Base-by-base conservation (phyloP, 2,329 filamentous ascomycete species). In the Fusarium brachygibbosum region DNA sequence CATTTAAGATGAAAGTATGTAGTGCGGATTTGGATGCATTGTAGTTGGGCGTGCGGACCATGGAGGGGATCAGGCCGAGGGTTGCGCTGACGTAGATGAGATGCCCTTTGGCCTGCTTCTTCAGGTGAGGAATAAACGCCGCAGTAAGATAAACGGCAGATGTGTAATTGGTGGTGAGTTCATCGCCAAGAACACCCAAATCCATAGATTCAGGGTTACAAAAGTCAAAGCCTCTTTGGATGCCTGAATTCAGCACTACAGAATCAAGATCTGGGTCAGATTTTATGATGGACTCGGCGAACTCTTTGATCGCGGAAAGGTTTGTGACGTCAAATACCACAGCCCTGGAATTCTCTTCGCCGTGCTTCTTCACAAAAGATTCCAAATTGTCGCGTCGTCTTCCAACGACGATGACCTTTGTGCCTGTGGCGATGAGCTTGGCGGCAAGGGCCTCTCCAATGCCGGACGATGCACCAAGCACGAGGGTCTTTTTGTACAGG, bases 241-340 rank as follows among this genome's bases (percentile, higher is more conserved):
- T 80, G 11, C 87, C 87, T 0, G 87, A 84, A 73, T 89, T 89
- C 51, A 90, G 77, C 56, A 90, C 76, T 28, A 90, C 73, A 68
- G 82, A 83, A 76, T 89, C 70, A 19, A 74, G 35, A 57, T 72
- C 73, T 2, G 72, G 69, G 34, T 74, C 51, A 1, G 62, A 61
- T 23, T 38, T 34, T 1, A 31, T 54, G 6, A 76, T 55, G 6
- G 48, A 42, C 7, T 65, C 32, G 19, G 74, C 70, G 35, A 76
- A 74, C 14, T 17, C 17, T 12, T 61, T 55, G 13, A 76, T 82
- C 5, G 77, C 73, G 1, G 75, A 72, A 0, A 83, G 69, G 29
- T 87, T 75, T 1, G 76, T 78, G 41, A 87, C 82, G 69, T 88
- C 86, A 11, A 77, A 78, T 13, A 68, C 73, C 3, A 83, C 70